Base-by-base conservation (phyloP, 73 alveolate genomes). In the Urostyla sp. region DNA sequence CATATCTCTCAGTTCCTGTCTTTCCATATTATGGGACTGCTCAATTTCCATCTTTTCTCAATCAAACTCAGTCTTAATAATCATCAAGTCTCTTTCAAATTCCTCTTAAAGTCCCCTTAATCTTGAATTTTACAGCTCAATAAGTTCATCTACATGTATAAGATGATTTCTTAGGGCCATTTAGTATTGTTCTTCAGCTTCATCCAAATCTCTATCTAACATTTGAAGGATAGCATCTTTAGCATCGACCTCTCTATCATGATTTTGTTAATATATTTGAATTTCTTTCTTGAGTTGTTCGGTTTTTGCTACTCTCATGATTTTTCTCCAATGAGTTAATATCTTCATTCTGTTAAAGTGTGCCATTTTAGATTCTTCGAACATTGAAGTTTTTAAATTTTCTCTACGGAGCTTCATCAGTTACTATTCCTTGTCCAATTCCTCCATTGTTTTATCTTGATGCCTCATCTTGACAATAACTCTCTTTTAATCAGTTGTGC, bases 181-280 rank as follows among this genome's bases (percentile, higher is more conserved):
- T 85, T 96, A 92, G 86, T 93, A 95, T 78, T 96, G 95, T 73
- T 96, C 99, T 75, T 96, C 99, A 40, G 99, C 99, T 73, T 96
- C 99, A 46, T 95, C 98, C 10, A 96, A 88, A 75, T 96, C 98
- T 54, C 98, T 82, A 67, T 96, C 99, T 37, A 96, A 87, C 99
- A 96, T 96, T 80, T 96, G 94, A 54, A 96, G 85, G 87, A 96
- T 94, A 59, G 99, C 99, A 80, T 96, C 99, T 87, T 96, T 96
- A 21, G 98, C 97, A 76, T 96, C 99, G 38, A 96, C 95, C 89
- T 96, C 99, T 91, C 99, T 91, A 81, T 96, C 97, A 56, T 95
- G 97, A 63, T 95, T 96, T 88, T 96, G 95, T 80, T 94, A 90
- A 83, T 90, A 96, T 67, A 96, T 86, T 63, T 96, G 96, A 67